A percentile compares a stretch with the other conserved stretches of the same genome.
phyloP scores from a whole-genome alignment of 2,329 filamentous ascomycete genomes.

The Cercospora sp. region DNA sequence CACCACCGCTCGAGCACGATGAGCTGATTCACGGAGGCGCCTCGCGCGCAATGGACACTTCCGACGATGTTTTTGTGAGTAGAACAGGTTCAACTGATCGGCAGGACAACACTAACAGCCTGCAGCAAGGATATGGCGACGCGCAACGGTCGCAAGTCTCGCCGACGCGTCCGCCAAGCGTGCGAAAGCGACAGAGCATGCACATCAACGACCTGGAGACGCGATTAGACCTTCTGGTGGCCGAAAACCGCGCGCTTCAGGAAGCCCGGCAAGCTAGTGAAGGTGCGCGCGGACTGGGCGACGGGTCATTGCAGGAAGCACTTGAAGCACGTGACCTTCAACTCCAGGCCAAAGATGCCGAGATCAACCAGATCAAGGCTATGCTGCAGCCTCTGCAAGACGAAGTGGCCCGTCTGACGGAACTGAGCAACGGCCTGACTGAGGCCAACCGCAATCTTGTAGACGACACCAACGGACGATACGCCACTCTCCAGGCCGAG shows the following conservation, averaged over 20 bases:
- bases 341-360: constrained; percentile 77
- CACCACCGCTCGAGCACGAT: constrained; percentile 62
- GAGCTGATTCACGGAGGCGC: constrained; percentile 86
- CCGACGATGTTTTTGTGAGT: constrained; percentile 95
- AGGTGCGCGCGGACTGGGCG: constrained; percentile 45
- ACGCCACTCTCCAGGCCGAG: constrained; percentile 66
- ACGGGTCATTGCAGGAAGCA: constrained; percentile 51
- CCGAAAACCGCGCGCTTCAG: constrained; percentile 78
- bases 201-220: constrained; percentile 87
- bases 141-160: constrained; percentile 84
- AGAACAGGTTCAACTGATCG: too few relatives aligned
- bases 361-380: constrained; percentile 74
- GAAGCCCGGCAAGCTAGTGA: constrained; percentile 54
- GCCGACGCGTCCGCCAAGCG: constrained; percentile 89
- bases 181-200: constrained; percentile 97
- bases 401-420: constrained; percentile 76
- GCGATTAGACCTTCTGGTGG: constrained; percentile 77
- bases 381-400: constrained; percentile 78
- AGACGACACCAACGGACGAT: constrained; percentile 71
- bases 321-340: constrained; percentile 66
- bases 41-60: constrained; percentile 71
- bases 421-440: constrained; percentile 78
- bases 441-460: constrained; percentile 76
- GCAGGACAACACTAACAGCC: too few relatives aligned
- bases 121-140: constrained; percentile 89